phyloP scores from a whole-genome alignment of 2,329 filamentous ascomycete genomes.

The Diaporthe vexans region DNA sequence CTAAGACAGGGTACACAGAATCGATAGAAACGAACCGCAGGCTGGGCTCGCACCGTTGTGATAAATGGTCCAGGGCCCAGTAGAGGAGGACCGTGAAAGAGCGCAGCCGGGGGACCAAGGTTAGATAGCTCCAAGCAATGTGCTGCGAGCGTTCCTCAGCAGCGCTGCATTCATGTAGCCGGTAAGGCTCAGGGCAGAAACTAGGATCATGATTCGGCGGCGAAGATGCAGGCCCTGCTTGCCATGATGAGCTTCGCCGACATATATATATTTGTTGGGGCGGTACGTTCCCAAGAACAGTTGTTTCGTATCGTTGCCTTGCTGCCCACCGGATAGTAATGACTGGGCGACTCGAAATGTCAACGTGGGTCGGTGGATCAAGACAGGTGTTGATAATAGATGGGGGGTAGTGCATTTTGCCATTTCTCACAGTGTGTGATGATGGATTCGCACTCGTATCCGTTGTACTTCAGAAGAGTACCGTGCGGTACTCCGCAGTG shows the following conservation, averaged over 20 bases:
- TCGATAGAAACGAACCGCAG: neutral
- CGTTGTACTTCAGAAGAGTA: constrained; percentile 27
- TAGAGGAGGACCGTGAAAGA: too few relatives aligned
- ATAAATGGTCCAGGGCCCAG: neutral
- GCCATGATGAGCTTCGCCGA: neutral
- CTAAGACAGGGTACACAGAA: constrained; percentile 26
- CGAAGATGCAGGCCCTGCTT: neutral
- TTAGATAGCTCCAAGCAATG: neutral
- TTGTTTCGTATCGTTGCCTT: neutral
- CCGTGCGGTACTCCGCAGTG: constrained; percentile 35
- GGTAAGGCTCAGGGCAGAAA: neutral
- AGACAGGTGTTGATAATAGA: constrained; percentile 20
- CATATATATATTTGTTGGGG: constrained; percentile 5
- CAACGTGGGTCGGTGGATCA: constrained; percentile 21
- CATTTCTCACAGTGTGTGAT: constrained; percentile 12
- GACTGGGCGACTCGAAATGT: neutral
- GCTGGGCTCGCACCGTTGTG: neutral
- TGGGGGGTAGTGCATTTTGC: constrained; percentile 21
- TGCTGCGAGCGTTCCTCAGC: neutral
- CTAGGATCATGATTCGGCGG: neutral
- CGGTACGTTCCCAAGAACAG: neutral
- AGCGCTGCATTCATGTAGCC: neutral
- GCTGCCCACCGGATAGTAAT: neutral
- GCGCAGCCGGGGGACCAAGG: neutral
- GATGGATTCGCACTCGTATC: neutral